Conservation (phyloP, 1,139 yeast species). For the Sugiyamaella castrensis region DNA sequence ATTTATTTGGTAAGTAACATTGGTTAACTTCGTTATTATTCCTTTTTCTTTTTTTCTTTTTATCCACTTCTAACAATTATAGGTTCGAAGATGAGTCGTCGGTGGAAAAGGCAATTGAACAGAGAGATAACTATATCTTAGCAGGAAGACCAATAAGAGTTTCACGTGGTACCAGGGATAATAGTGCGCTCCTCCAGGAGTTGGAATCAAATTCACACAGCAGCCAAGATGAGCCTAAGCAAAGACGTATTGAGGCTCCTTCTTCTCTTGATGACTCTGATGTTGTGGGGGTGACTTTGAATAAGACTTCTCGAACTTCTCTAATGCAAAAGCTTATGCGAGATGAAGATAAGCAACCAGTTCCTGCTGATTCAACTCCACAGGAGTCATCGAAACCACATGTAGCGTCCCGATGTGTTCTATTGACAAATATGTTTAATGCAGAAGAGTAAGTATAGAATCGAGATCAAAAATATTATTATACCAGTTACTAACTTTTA, state of each 20-base stretch:
- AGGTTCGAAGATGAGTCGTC: slow-evolving; percentile 4
- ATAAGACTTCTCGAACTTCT: slow-evolving; percentile 31
- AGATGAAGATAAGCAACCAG: slow-evolving; percentile 29
- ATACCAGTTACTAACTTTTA: not conserved
- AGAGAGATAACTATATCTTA: slow-evolving; percentile 37
- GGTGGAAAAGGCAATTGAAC: slow-evolving; percentile 30
- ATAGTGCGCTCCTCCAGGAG: slow-evolving; percentile 16
- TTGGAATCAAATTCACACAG: slow-evolving; percentile 15
- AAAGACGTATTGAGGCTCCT: not conserved
- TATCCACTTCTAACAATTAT: not conserved
- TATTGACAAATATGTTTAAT: slow-evolving; percentile 40
- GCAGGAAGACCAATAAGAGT: slow-evolving; percentile 37
- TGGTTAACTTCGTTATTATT: not conserved
- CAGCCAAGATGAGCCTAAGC: no score
- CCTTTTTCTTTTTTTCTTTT: not conserved
- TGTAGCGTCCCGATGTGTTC: slow-evolving; percentile 32
- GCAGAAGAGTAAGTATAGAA: slow-evolving; percentile 32
- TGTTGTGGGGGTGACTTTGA: slow-evolving; percentile 29
- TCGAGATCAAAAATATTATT: not conserved
- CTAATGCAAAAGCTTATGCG: slow-evolving; percentile 38
- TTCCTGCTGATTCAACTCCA: no score
- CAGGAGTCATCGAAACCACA: not conserved
- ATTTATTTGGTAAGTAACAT: slow-evolving; percentile 27
- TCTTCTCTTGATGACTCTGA: slow-evolving; percentile 31
- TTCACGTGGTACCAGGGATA: slow-evolving; percentile 18